Evolutionary conservation across 2,329 filamentous ascomycete species (phyloP).

Genomic region (Colletotrichum lentis): DNA sequence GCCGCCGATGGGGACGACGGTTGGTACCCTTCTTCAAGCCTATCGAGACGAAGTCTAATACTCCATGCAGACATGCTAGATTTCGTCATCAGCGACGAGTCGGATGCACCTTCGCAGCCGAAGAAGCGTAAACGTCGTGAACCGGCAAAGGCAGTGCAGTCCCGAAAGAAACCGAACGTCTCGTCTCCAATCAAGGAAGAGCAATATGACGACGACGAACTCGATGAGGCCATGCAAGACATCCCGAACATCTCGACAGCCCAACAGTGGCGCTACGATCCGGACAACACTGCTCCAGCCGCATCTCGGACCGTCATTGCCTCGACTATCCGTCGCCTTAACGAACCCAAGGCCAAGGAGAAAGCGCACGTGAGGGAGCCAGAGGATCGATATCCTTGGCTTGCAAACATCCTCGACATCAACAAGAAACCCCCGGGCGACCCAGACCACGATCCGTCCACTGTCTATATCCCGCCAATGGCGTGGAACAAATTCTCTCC

Average conservation of each 20-base stretch:
- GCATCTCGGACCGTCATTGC: constrained; percentile 28
- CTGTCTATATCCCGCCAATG: constrained; percentile 84
- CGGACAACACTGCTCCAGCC: constrained; percentile 53
- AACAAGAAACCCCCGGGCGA: constrained; percentile 80
- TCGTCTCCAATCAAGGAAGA: constrained; percentile 56
- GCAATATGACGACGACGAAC: constrained; percentile 56
- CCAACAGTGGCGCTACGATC: constrained; percentile 78
- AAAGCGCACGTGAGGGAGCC: constrained; percentile 86
- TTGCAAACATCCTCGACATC: constrained; percentile 84
- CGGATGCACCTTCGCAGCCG: constrained; percentile 69
- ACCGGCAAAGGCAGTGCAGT: constrained; percentile 54
- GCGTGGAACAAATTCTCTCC: constrained; percentile 87
- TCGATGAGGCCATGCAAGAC: constrained; percentile 65
- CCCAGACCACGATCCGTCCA: constrained; percentile 89
- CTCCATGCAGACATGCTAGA: constrained; percentile 73
- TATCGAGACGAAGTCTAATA: constrained; percentile 26
- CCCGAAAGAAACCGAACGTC: constrained; percentile 70
- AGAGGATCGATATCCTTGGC: constrained; percentile 87
- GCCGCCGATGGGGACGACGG: constrained; percentile 70
- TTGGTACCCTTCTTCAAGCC: constrained; percentile 50
- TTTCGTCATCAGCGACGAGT: constrained; percentile 88
- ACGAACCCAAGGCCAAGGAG: constrained; percentile 54
- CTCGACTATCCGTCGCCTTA: constrained; percentile 36
- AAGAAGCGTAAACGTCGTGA: constrained; percentile 79
- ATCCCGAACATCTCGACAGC: constrained; percentile 74